Evolutionary conservation across 192 early-diverging fungal species (phyloP), one percentile per base, ranked within the genome.

Genomic region (Phlyctochytrium arcticum): DNA sequence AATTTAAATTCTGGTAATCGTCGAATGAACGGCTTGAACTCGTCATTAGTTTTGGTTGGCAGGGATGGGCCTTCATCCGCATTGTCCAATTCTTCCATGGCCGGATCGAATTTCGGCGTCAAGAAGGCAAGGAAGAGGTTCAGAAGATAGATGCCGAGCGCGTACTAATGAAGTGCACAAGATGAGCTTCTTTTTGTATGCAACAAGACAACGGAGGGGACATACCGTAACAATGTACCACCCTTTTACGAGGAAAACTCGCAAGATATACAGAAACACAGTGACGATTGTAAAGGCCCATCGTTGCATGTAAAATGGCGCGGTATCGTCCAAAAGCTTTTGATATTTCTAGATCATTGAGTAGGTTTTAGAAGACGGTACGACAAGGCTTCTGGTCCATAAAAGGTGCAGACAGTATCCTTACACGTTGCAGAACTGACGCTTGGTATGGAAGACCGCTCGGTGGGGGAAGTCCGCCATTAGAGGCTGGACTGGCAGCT

Each of bases 1-100:
- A 96, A 97, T 80, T 98, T 99, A 76, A 99, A 97, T 74, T 99
- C 97, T 19, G 97, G 95, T 55, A 99, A 72, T 60, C 97, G 75
- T 61, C 97, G 80, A 62, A 99, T 94, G 75, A 99, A 99, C 8
- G 97, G 97, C 34, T 87, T 80, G 68, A 99, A 99, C 76, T 99
- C 97, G 49, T 99, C 95, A 65, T 94, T 92, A 12, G 77, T 84
- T 61, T 87, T 86, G 27, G 84, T 90, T 0, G 97, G 97, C 57
- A 99, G 72, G 1, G 75, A 72, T 0, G 83, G 82, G 2, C 84
- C 85, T 49, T 89, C 89, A 29, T 79, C 73, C 31, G 66, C 76
- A 48, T 75, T 80, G 47, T 89, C 88, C 72, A 86, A 70, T 46
- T 87, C 60, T 46, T 84, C 91, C 50, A 91, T 61, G 7, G 92